Base-by-base conservation (phyloP, 768 basidiomycete genomes). In the Neoboletus subvelutipes region DNA sequence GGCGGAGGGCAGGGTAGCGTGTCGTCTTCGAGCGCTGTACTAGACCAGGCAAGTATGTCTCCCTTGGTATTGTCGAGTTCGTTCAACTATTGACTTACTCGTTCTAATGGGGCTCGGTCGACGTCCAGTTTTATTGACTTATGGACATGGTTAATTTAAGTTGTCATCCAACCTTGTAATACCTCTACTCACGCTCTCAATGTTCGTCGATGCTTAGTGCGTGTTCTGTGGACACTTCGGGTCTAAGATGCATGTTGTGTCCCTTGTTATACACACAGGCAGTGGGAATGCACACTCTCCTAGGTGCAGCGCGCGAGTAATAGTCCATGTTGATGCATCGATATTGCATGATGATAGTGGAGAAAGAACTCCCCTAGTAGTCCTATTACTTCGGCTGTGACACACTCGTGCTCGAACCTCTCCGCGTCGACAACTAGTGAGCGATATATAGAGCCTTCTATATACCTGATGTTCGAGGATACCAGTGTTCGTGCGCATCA, bases 61-160 rank as follows among this genome's bases (percentile, higher is more conserved):
- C 26, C 3, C 3, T 36, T 50, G 13, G 5, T 26, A 11, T 33
- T 22, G 7, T 11, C 39, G 26, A 28, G 1, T 13, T 39, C 20
- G 33, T 34, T 5, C 42, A 11, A 18, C 5, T 28, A 29, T 45
- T 62, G 46, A 59, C 39, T 4, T 26, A 18, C 12, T 22, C 5
- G 18, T 12, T n/a, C 28, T 54, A 18, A 9, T 37, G 22, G n/a
- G n/a, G n/a, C 15, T 42, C 18, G 36, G 26, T 50, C n/a, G 34
- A 17, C 39, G 36, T 43, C 36, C 36, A 67, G 64, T 65, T 59
- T 66, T 68, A 72, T 54, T 72, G 49, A 71, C 15, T 0, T 20
- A 36, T 18, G 7, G 53, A 24, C 34, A 50, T 31, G 20, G 45
- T 40, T 52, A 48, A 53, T 52, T 56, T 31, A 28, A 56, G 31